Evolutionary conservation across 345 rosid species (phyloP).

Genomic region (Hibiscus tridactylites): DNA sequence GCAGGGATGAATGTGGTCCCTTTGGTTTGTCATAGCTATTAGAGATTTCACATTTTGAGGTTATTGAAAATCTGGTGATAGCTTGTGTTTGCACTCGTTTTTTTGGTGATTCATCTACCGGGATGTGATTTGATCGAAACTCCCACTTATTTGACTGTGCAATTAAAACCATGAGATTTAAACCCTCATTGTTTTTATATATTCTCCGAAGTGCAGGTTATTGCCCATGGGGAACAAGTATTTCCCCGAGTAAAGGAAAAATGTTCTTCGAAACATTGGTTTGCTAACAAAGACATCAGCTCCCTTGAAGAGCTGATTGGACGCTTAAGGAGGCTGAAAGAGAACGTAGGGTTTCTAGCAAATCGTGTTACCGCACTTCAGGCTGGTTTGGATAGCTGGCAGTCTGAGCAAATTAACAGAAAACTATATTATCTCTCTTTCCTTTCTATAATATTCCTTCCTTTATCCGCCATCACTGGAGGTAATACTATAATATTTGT

Average conservation of each 20-base stretch:
- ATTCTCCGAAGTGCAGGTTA: conserved; percentile 39
- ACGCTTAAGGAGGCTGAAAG: conserved; percentile 74
- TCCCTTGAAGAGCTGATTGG: conserved; percentile 80
- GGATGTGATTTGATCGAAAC: conserved; percentile 1
- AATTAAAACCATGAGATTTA: neutral
- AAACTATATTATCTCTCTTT: conserved; percentile 93
- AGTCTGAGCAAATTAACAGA: conserved; percentile 84
- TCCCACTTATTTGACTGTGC: neutral
- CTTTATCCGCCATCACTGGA: conserved; percentile 87
- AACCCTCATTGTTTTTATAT: neutral
- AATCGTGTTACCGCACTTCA: conserved; percentile 90
- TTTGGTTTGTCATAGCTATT: neutral
- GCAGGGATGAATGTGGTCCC: neutral
- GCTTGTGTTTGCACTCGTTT: conserved; percentile 1
- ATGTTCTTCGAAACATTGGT: conserved; percentile 67
- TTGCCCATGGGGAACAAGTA: conserved; percentile 94
- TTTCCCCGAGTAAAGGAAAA: conserved; percentile 89
- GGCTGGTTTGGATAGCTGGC: conserved; percentile 95
- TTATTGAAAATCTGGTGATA: neutral
- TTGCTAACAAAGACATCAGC: conserved; percentile 49
- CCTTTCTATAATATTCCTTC: conserved; percentile 90
- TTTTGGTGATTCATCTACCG: neutral
- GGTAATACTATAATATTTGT: conserved; percentile 30
- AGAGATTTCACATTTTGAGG: neutral
- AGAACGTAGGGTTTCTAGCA: conserved; percentile 84